phyloP scores from a whole-genome alignment of 495 filamentous ascomycete species.

The Immersiella caudata region DNA sequence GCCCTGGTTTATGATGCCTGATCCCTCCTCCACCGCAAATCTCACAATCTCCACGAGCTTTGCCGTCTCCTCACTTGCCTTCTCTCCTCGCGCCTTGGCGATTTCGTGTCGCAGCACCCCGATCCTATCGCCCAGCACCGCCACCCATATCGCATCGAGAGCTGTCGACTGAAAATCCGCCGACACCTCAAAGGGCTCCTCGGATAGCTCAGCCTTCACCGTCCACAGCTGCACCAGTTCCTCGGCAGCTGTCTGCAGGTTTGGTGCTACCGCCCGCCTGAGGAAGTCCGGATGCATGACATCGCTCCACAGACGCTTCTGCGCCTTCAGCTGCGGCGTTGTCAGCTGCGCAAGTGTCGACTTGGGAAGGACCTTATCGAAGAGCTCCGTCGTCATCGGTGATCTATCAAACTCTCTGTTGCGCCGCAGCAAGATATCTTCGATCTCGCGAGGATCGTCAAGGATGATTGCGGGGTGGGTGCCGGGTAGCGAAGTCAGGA shows the following conservation, averaged over 20 bases:
- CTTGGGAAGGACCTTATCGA: conserved; percentile 28
- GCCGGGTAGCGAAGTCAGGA: conserved; percentile 22
- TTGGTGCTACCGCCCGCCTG: conserved; percentile 32
- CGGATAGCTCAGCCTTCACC: conserved; percentile 17
- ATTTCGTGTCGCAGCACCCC: conserved; percentile 27
- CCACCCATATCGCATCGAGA: conserved; percentile 41
- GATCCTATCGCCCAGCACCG: conserved; percentile 32
- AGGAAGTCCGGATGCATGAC: conserved; percentile 39
- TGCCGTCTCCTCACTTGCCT: no score
- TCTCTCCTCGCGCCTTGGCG: neutral
- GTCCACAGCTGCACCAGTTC: conserved; percentile 40
- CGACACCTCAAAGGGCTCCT: conserved; percentile 24
- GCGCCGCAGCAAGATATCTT: conserved; percentile 35
- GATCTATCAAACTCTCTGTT: conserved; percentile 37
- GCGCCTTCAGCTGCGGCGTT: conserved; percentile 29
- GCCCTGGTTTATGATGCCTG: conserved; percentile 2
- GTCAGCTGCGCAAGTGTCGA: conserved; percentile 32
- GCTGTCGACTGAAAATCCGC: conserved; percentile 36
- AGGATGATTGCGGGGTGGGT: conserved; percentile 28
- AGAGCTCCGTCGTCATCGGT: conserved; percentile 19
- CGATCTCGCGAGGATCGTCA: conserved; percentile 33
- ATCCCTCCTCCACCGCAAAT: no score
- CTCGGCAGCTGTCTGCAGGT: conserved; percentile 30
- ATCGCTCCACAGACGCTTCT: conserved; percentile 38
- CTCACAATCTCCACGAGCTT: no score